These are phyloP conservation scores for Penicillium sp. DNA, from an alignment of 2,329 filamentous ascomycete genomes.

Conservation along the genomic window DNA sequence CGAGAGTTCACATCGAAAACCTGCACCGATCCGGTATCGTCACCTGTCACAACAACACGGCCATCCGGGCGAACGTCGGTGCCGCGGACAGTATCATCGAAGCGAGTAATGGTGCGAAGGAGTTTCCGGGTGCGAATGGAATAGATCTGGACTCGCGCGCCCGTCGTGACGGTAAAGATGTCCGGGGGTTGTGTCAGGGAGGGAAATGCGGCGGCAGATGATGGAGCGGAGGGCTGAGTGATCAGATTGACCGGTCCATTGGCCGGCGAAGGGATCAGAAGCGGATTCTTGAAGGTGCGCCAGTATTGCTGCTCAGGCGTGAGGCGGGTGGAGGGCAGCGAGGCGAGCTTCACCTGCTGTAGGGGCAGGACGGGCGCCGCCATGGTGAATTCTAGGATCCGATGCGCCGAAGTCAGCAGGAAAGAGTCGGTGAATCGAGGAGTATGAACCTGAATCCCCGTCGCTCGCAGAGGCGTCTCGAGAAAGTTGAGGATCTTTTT, in stretches of 20 bases:
- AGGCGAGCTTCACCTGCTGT: slow-evolving; percentile 78
- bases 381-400: slow-evolving; percentile 58
- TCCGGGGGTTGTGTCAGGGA: slow-evolving; percentile 54
- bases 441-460: slow-evolving; percentile 7
- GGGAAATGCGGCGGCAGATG: slow-evolving; percentile 45
- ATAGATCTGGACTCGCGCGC: slow-evolving; percentile 90
- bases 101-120: slow-evolving; percentile 90
- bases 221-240: slow-evolving; percentile 65
- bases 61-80: slow-evolving; percentile 89
- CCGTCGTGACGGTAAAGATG: slow-evolving; percentile 90
- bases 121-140: slow-evolving; percentile 89
- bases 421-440: not conserved
- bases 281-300: slow-evolving; percentile 90
- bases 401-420: not conserved
- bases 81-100: slow-evolving; percentile 87
- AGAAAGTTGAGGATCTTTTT: slow-evolving; percentile 31
- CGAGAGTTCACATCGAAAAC: slow-evolving; percentile 91
- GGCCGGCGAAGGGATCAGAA: slow-evolving; percentile 87
- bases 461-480: slow-evolving; percentile 10
- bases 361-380: slow-evolving; percentile 83
- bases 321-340: slow-evolving; percentile 73
- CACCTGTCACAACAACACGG: slow-evolving; percentile 84
- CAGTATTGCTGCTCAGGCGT: slow-evolving; percentile 96
- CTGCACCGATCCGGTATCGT: slow-evolving; percentile 89
- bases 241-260: slow-evolving; percentile 91